Evolutionary conservation across 257 asterid species (phyloP).

Genomic region (Petunia axillaris): DNA sequence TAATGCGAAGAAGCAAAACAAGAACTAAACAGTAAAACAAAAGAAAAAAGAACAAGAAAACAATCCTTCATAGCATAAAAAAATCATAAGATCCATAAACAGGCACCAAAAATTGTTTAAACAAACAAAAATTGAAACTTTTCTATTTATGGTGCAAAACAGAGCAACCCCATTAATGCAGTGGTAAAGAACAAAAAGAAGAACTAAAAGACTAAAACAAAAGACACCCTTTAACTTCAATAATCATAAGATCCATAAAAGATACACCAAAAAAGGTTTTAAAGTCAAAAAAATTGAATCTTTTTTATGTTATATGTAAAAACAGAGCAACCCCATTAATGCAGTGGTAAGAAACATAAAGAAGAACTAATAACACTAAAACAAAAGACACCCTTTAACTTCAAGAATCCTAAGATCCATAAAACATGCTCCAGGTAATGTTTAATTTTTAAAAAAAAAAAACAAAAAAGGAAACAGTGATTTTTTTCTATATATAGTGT

Average conservation of each 20-base stretch:
- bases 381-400: neutral
- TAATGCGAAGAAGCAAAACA: no score
- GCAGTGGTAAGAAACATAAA: neutral
- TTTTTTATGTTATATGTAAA: neutral
- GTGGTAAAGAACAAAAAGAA: neutral
- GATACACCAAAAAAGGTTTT: neutral
- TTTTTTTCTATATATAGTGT: no score
- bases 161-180: neutral
- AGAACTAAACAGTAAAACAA: neutral
- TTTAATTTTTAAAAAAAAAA: neutral
- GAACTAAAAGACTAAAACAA: neutral
- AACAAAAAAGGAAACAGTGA: neutral
- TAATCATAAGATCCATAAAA: neutral
- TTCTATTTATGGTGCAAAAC: neutral
- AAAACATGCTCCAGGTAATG: neutral
- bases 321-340: conserved; percentile 14
- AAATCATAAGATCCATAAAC: conserved; percentile 15
- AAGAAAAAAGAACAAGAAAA: neutral
- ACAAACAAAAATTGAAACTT: neutral
- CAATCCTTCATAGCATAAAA: neutral
- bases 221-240: neutral
- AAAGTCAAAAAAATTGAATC: neutral
- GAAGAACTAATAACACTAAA: neutral
- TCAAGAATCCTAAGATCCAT: neutral
- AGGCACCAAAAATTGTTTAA: neutral